Evolutionary conservation across 352 stramenopile genomes (phyloP).

Genomic region (Sclerospora graminicola): DNA sequence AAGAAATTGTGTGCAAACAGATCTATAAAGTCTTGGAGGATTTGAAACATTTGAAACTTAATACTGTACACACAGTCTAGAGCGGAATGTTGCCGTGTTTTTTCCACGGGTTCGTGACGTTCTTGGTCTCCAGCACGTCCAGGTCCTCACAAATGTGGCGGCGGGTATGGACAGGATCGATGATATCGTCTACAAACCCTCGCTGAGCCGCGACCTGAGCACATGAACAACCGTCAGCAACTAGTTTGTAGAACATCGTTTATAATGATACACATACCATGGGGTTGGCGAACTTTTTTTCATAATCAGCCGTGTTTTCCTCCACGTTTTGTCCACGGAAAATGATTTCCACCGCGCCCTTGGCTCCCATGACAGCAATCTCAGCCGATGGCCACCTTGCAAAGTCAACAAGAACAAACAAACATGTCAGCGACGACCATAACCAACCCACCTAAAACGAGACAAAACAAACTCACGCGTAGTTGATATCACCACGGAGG

Average conservation of each 20-base stretch:
- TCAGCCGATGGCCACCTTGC: slow-evolving; percentile 61
- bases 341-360: slow-evolving; percentile 97
- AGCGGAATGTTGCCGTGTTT: slow-evolving; percentile 98
- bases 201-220: slow-evolving; percentile 87
- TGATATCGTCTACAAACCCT: slow-evolving; percentile 97
- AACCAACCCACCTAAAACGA: not conserved
- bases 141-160: slow-evolving; percentile 94
- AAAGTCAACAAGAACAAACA: slow-evolving; percentile 1
- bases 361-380: slow-evolving; percentile 89
- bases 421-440: slow-evolving; percentile 6
- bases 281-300: slow-evolving; percentile 93
- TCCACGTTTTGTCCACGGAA: slow-evolving; percentile 94
- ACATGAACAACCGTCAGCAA: not conserved
- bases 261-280: slow-evolving; percentile 51
- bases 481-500: slow-evolving; percentile 95
- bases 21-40: not conserved
- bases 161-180: slow-evolving; percentile 91
- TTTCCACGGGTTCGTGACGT: slow-evolving; percentile 86
- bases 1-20: too few species aligned
- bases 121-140: slow-evolving; percentile 90
- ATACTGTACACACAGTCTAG: slow-evolving; percentile 33
- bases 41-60: not conserved
- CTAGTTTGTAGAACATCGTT: slow-evolving; percentile 4
- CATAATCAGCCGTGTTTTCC: slow-evolving; percentile 93
- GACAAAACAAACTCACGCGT: slow-evolving; percentile 60